Evolutionary conservation across 2,329 filamentous ascomycete genomes (phyloP), one percentile per base, ranked within the genome.

Genomic region (Colletotrichum endophyticum): DNA sequence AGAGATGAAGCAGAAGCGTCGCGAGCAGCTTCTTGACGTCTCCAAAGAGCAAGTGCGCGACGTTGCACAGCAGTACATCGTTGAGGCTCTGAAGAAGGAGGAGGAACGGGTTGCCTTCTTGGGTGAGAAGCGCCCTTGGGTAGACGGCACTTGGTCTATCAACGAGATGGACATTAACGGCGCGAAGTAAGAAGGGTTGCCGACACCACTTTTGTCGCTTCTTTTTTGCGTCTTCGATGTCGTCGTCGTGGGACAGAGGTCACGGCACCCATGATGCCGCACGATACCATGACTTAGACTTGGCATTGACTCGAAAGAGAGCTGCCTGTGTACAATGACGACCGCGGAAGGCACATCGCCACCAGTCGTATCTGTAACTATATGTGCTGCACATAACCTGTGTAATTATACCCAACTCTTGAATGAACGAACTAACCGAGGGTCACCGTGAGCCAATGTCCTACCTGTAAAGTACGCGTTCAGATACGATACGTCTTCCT

Each of bases 21-120:
- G 97, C 80, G 95, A 97, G 85, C 93, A 94, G 82, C 89, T 99
- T 73, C 89, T 99, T 6, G 96, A 98, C 83, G 96, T 98, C 53
- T 95, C 91, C 4, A 93, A 92, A 77, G 91, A 94, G 78, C 93
- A 98, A 80, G 94, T 99, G 12, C 93, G 93, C 77, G 89, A 93
- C 57, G 96, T 93, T 15, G 97, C 97, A 1, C 93, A 98, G 80
- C 91, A 92, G 80, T 98, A 96, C 83, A 88, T 98, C 16, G 93
- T 98, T 32, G 91, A 95, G 62, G 89, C 89, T 7, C 86, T 94
- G 11, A 89, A 89, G 25, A 91, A 89, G 72, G 86, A 89, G 49
- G 85, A 92, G 77, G 92, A 93, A 74, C 91, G 92, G 70, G 87
- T 93, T 28, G 92, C 94, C 27, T 94, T 99, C 78, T 88, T 99